Evolutionary conservation across 345 rosid species (phyloP), one percentile per base, ranked within the genome.

Genomic region (Arabis hirsuta): DNA sequence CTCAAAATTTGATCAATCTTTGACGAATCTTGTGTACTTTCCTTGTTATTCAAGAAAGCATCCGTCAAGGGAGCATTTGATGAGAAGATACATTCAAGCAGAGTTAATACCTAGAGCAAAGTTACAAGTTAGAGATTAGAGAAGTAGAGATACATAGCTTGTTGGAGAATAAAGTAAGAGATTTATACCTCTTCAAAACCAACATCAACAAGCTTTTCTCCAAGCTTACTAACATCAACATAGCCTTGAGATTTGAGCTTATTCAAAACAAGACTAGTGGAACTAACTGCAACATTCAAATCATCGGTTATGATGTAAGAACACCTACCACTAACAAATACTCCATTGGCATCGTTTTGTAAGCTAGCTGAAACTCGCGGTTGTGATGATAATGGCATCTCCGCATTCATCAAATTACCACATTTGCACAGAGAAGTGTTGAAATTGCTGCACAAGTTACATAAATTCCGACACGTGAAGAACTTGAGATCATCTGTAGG

Each of bases 41-140:
- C 5, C 24, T 55, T 68, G 24, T 22, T 22, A 22, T 34, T 52
- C 56, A 75, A 47, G 26, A 75, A 68, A 0, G 55, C 12, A 14
- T 75, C 69, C 6, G 70, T 75, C 68, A 75, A 68, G 27, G 79
- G 64, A 67, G 69, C 5, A 7, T 60, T 36, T 6, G 74, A 75
- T 7, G 56, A 16, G n/a, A 68, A 53, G 20, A 42, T 39, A 53
- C 14, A 16, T 12, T 8, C 46, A 11, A 73, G 57, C 19, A 73
- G 47, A 22, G 62, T 60, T 13, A 75, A 8, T 12, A 68, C 47
- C 79, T 75, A 44, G 2, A 24, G 5, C 36, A 32, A 32, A 6
- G 5, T 32, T 32, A 32, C 5, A 3, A 59, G 12, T 8, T 27
- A 55, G 3, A 55, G 24, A 22, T 22, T 22, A 22, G 24, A 22